Base-by-base conservation (phyloP, 306 rosid species). In the Sechiopsis laciniata region DNA sequence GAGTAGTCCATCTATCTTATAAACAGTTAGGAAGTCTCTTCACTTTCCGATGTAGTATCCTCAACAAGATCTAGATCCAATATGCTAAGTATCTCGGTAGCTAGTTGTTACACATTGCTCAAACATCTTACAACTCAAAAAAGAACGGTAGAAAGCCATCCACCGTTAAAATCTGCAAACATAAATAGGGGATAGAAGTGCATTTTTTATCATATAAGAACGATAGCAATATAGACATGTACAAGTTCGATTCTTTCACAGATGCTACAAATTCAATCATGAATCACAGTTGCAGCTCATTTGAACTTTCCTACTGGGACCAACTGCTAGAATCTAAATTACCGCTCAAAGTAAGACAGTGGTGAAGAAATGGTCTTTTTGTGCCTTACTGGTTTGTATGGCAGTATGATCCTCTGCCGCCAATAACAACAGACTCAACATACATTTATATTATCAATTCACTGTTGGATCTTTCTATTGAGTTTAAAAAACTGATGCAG, bases 401-500 rank as follows among this genome's bases (percentile, higher is more conserved):
- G 17, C 15, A 26, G 10, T 40, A 35, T 42, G 10, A 40, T 40
- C 3, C 29, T 42, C 29, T 67, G 37, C 66, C 10, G 19, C 16
- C 56, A 35, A 16, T 20, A 55, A 11, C 29, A 19, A 26, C 73
- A 45, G 37, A 48, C 61, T 77, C 64, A 13, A 46, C 10, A 21
- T 11, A 75, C 7, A 55, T 40, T 35, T 67, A 24, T 26, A 77
- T 70, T 13, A 13, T 19, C 3, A 20, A 22, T 45, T 77, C 64
- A 74, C 56, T 52, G 76, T 52, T 75, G 74, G 69, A 70, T 79
- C 10, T 64, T 83, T 67, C 75, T 86, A 85, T 89, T 86, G 22
- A 79, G 77, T 78, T 86, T 89, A 78, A 86, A 91, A 85, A 94
- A 94, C 74, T 87, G 97, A 89, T 84, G 86, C 83, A 91, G 80